phyloP scores from a whole-genome alignment of 495 filamentous ascomycete genomes.

The Bombardia bombarda region DNA sequence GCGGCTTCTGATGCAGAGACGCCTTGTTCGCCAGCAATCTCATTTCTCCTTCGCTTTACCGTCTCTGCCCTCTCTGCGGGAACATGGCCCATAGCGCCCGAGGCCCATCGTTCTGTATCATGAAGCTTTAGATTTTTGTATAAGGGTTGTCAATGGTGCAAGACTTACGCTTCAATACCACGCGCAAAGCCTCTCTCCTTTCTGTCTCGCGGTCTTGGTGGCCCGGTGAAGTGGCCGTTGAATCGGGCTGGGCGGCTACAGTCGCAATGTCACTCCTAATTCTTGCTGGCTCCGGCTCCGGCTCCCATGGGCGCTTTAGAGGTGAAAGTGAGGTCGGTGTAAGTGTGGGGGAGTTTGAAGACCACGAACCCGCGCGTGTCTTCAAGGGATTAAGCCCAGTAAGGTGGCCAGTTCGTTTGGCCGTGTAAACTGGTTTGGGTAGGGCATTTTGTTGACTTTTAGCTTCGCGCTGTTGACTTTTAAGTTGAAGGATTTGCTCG shows the following conservation, averaged over 20 bases:
- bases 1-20: no score
- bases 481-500: no score
- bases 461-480: no score
- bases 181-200: slow-evolving; percentile 10
- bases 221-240: neutral
- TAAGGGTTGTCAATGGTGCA: no score
- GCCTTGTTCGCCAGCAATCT: neutral
- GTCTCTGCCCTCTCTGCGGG: slow-evolving; percentile 8
- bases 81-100: slow-evolving; percentile 15
- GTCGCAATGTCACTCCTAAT: slow-evolving; percentile 14
- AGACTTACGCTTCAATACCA: slow-evolving; percentile 13
- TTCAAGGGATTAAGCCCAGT: no score
- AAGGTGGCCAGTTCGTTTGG: no score
- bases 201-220: slow-evolving; percentile 5
- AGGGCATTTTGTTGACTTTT: no score
- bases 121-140: no score
- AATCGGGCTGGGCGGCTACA: neutral
- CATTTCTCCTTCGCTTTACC: slow-evolving; percentile 1
- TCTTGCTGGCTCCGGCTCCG: slow-evolving; percentile 10
- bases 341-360: no score
- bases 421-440: no score
- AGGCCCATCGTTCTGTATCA: slow-evolving; percentile 19
- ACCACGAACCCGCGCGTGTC: no score
- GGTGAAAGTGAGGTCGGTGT: no score
- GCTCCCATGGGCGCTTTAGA: neutral